Percentiles rank a stretch among this genome's conserved stretches.
Conservation (phyloP, 2,329 filamentous ascomycete species). For the Fusarium nematophilum region DNA sequence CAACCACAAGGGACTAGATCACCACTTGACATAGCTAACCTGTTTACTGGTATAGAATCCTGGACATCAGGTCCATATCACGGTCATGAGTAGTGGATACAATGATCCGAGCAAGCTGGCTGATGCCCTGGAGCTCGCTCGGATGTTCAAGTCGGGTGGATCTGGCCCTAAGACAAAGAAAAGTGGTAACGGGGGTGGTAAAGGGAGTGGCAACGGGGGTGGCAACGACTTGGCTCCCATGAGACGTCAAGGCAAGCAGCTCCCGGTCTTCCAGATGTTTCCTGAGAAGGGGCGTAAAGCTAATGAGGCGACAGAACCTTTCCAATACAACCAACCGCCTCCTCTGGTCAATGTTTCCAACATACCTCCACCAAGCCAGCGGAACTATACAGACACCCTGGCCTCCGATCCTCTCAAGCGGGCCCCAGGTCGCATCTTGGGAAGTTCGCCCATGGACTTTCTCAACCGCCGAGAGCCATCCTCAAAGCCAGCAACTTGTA, state of each 20-base stretch:
- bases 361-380: constrained; percentile 32
- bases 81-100: constrained; percentile 33
- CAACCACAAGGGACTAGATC: too few species aligned
- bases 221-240: neutral
- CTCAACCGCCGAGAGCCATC: constrained; percentile 28
- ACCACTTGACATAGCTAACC: too few species aligned
- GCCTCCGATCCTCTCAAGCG: constrained; percentile 13
- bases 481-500: constrained; percentile 5
- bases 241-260: constrained; percentile 24
- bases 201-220: neutral
- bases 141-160: constrained; percentile 38
- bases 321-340: constrained; percentile 6
- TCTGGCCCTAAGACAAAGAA: constrained; percentile 5
- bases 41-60: too few species aligned
- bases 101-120: constrained; percentile 41
- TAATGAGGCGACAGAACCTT: constrained; percentile 17
- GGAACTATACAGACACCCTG: constrained; percentile 30
- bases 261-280: too few species aligned
- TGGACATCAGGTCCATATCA: neutral
- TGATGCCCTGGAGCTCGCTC: constrained; percentile 43
- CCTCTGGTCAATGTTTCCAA: neutral
- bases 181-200: too few species aligned
- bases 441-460: constrained; percentile 37
- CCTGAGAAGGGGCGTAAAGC: neutral
- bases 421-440: constrained; percentile 33